Conservation (phyloP, 1,139 yeast species). For the Debaryomyces psychrophilus region DNA sequence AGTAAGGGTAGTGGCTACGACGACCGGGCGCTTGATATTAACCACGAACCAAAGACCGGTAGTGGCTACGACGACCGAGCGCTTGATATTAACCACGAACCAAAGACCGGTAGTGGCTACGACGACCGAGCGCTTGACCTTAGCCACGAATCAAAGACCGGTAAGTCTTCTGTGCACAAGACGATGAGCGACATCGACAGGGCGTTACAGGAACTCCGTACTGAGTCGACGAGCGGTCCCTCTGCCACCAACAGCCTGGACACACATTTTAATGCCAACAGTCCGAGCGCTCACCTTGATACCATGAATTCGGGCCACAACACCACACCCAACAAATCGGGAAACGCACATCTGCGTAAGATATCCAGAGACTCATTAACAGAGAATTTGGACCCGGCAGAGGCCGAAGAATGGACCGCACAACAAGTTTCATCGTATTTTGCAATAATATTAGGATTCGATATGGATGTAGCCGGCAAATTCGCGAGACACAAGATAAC, state of each 20-base stretch:
- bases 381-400: conserved; percentile 50
- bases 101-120: no score
- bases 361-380: conserved; percentile 24
- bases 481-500: conserved; percentile 88
- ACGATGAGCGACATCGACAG: conserved; percentile 83
- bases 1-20: no score
- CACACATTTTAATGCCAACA: background rate
- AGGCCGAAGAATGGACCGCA: conserved; percentile 77
- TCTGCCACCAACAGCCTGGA: background rate
- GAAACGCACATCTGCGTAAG: conserved; percentile 18
- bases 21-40: no score
- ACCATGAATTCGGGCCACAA: background rate
- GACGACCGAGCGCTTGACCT: background rate
- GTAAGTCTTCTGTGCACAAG: conserved; percentile 39
- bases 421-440: conserved; percentile 82
- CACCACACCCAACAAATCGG: background rate
- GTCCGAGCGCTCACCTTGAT: background rate
- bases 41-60: no score
- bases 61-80: no score
- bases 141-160: background rate
- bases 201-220: conserved; percentile 73
- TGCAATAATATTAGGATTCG: conserved; percentile 67
- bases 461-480: conserved; percentile 68
- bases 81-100: no score
- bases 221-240: conserved; percentile 23